These are phyloP conservation scores for Plasmodium coatneyi DNA, from an alignment of 169 alveolate genomes.

Conservation along the genomic window DNA sequence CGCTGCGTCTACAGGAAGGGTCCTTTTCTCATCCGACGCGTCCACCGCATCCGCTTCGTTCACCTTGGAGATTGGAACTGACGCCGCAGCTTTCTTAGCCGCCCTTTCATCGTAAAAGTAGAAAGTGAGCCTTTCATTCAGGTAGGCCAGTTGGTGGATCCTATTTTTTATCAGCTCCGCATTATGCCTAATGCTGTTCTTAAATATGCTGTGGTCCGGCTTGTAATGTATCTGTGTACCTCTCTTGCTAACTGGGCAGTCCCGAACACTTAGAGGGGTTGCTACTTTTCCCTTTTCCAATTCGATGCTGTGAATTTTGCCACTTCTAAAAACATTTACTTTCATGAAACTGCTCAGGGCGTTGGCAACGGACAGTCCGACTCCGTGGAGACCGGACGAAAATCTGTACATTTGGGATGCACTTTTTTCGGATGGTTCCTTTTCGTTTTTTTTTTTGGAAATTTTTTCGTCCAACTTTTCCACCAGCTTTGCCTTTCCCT, in stretches of 20 bases:
- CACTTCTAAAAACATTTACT: constrained; percentile 83
- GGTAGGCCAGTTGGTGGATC: constrained; percentile 69
- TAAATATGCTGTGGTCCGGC: constrained; percentile 72
- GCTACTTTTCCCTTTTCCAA: constrained; percentile 80
- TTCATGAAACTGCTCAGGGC: constrained; percentile 83
- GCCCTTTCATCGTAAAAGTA: constrained; percentile 71
- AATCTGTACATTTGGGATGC: constrained; percentile 76
- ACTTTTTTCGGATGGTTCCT: constrained; percentile 10
- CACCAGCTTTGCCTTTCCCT: background rate
- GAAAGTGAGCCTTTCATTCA: constrained; percentile 56
- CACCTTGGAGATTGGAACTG: background rate
- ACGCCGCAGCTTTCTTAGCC: background rate
- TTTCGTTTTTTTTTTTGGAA: constrained; percentile 18
- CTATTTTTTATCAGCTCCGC: constrained; percentile 55
- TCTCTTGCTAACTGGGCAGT: constrained; percentile 25
- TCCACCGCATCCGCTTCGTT: background rate
- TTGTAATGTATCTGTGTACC: constrained; percentile 76
- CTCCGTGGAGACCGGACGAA: constrained; percentile 90
- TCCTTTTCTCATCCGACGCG: background rate
- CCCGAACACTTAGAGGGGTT: constrained; percentile 52
- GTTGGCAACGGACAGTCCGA: constrained; percentile 87
- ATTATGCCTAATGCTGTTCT: constrained; percentile 44
- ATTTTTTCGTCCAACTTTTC: constrained; percentile 6
- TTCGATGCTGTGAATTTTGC: constrained; percentile 77
- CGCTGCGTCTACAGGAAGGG: background rate